These are phyloP conservation scores for Pleurotus giganteus DNA, from an alignment of 768 basidiomycete genomes.

Conservation along the genomic window DNA sequence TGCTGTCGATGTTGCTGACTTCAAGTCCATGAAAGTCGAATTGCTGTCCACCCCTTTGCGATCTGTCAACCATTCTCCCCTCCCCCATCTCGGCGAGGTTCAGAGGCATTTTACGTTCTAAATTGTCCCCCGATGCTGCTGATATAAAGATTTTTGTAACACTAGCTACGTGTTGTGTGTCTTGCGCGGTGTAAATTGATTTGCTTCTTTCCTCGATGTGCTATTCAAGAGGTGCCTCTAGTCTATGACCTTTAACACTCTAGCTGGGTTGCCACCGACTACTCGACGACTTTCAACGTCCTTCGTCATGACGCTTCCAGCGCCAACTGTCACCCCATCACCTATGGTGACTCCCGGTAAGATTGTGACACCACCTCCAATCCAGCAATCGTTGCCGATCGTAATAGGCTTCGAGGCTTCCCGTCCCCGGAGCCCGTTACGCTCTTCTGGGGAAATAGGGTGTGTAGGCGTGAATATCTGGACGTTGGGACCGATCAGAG, in stretches of 20 bases:
- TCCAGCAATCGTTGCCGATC: conserved; percentile 12
- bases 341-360: conserved; percentile 12
- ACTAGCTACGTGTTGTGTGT: not conserved
- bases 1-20: not conserved
- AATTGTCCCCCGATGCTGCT: not conserved
- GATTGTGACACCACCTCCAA: conserved; percentile 7
- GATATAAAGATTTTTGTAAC: not conserved
- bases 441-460: conserved; percentile 3
- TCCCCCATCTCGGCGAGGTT: not conserved
- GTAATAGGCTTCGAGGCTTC: conserved; percentile 3
- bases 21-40: conserved; percentile 1
- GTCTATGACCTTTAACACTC: not conserved
- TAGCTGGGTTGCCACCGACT: conserved; percentile 5
- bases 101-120: not conserved
- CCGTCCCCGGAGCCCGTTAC: not conserved
- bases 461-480: conserved; percentile 7
- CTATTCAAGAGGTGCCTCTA: too few relatives aligned
- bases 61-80: not conserved
- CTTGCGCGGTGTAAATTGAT: not conserved
- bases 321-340: conserved; percentile 11
- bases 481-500: conserved; percentile 4
- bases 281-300: conserved; percentile 7
- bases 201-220: too few relatives aligned
- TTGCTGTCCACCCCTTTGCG: not conserved
- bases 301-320: conserved; percentile 11